Conservation (phyloP, 768 basidiomycete genomes). For the Astraeus odoratus region DNA sequence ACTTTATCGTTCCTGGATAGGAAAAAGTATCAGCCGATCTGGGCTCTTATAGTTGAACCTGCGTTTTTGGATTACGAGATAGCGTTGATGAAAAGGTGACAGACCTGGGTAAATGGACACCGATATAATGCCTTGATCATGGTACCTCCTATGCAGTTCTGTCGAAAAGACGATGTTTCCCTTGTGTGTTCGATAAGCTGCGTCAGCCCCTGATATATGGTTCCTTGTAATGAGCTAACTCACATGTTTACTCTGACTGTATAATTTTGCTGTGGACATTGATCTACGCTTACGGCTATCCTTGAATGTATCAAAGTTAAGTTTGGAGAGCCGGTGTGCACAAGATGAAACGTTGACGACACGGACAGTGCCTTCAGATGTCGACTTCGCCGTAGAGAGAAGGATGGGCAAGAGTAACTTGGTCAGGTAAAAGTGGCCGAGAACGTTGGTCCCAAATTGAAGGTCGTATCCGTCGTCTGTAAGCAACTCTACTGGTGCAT, state of each 20-base stretch:
- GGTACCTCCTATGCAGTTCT: neutral
- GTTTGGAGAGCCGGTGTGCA: constrained; percentile 13
- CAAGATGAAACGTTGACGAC: constrained; percentile 30
- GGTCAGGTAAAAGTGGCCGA: constrained; percentile 32
- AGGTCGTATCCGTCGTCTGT: constrained; percentile 37
- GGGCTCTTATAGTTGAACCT: too few relatives aligned
- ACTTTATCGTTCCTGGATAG: constrained; percentile 9
- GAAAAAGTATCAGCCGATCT: neutral
- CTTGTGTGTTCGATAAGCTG: too few relatives aligned
- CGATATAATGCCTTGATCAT: constrained; percentile 29
- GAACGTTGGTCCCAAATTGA: constrained; percentile 34
- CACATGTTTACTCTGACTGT: constrained; percentile 29
- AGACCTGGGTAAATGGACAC: constrained; percentile 37
- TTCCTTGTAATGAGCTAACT: too few relatives aligned
- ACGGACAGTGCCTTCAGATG: constrained; percentile 27
- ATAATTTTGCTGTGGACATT: constrained; percentile 1
- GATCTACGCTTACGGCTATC: constrained; percentile 19
- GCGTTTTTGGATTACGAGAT: too few relatives aligned
- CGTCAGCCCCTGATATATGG: too few relatives aligned
- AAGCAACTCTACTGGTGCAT: constrained; percentile 19
- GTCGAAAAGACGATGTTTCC: neutral
- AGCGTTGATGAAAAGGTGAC: neutral
- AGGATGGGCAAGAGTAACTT: constrained; percentile 30
- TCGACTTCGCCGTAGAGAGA: constrained; percentile 21
- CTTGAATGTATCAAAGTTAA: constrained; percentile 22